Evolutionary conservation across 2,329 filamentous ascomycete genomes (phyloP).

Genomic region (Penicillium sp.): DNA sequence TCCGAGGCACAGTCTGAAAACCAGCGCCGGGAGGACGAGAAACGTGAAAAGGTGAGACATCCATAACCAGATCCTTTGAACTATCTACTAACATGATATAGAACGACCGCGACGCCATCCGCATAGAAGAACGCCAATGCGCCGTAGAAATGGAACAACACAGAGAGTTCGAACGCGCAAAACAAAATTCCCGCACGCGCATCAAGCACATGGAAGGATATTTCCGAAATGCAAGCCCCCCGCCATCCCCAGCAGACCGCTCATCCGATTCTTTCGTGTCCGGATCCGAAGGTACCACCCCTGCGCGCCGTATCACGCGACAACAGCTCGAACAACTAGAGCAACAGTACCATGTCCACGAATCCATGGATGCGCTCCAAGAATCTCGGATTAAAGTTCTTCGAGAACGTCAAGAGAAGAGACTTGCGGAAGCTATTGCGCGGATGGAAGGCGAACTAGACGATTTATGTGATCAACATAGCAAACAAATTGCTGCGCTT

Average conservation of each 20-base stretch:
- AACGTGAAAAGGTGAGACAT: conserved; percentile 39
- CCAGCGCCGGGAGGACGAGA: conserved; percentile 34
- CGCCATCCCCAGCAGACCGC: conserved; percentile 26
- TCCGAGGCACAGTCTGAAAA: conserved; percentile 32
- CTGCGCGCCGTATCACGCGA: conserved; percentile 38
- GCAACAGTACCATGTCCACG: conserved; percentile 46
- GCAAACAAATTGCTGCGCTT: conserved; percentile 32
- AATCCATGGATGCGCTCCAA: conserved; percentile 47
- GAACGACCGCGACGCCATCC: conserved; percentile 37
- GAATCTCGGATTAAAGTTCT: conserved; percentile 49
- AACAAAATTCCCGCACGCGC: conserved; percentile 44
- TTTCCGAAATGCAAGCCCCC: conserved; percentile 42
- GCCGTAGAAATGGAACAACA: conserved; percentile 47
- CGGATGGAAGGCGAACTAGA: conserved; percentile 43
- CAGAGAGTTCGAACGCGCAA: conserved; percentile 46
- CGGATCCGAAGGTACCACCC: conserved; percentile 22
- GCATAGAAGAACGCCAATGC: conserved; percentile 47
- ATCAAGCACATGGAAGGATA: conserved; percentile 52
- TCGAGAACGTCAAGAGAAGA: conserved; percentile 47
- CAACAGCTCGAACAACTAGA: conserved; percentile 46
- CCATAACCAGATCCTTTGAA: not conserved
- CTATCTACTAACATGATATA: conserved; percentile 13
- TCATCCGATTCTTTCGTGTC: conserved; percentile 21
- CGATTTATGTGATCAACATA: conserved; percentile 35
- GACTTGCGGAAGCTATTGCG: conserved; percentile 39